phyloP scores from a whole-genome alignment of 1,139 yeast genomes.

The Eremothecium coryli region DNA sequence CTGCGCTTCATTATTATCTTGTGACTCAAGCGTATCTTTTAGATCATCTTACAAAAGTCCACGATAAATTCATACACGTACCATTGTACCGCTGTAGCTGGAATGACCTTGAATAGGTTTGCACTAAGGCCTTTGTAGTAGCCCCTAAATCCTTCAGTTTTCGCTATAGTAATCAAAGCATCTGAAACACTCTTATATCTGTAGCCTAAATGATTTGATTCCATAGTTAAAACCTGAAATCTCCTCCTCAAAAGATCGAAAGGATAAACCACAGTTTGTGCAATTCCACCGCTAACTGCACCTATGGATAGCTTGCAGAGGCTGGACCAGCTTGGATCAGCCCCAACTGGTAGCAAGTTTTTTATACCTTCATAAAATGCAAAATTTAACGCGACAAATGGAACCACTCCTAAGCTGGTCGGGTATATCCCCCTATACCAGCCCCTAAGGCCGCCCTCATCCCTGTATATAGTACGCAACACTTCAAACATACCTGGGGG shows the following conservation, averaged over 20 bases:
- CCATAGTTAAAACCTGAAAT: slow-evolving; percentile 83
- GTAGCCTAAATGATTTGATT: slow-evolving; percentile 61
- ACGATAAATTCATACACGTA: slow-evolving; percentile 62
- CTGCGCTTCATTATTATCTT: too few relatives aligned
- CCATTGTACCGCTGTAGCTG: slow-evolving; percentile 96
- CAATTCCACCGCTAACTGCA: slow-evolving; percentile 81
- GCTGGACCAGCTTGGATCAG: slow-evolving; percentile 38
- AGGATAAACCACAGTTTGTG: slow-evolving; percentile 77
- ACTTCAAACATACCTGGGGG: slow-evolving; percentile 68
- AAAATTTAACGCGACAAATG: slow-evolving; percentile 89
- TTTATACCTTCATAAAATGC: slow-evolving; percentile 78
- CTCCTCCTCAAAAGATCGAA: slow-evolving; percentile 81
- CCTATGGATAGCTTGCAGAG: slow-evolving; percentile 57
- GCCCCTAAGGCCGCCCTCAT: slow-evolving; percentile 77
- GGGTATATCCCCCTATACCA: slow-evolving; percentile 81
- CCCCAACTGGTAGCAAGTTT: slow-evolving; percentile 35
- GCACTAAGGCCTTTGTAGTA: slow-evolving; percentile 85
- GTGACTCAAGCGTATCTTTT: too few relatives aligned
- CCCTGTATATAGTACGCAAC: slow-evolving; percentile 47
- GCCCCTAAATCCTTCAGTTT: slow-evolving; percentile 68
- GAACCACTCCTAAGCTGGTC: slow-evolving; percentile 89
- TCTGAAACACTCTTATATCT: slow-evolving; percentile 63
- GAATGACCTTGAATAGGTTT: slow-evolving; percentile 81
- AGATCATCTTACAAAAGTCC: too few relatives aligned
- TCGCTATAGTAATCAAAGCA: slow-evolving; percentile 61